Base-by-base conservation (phyloP, 345 rosid genomes). In the Hibiscus trionum region DNA sequence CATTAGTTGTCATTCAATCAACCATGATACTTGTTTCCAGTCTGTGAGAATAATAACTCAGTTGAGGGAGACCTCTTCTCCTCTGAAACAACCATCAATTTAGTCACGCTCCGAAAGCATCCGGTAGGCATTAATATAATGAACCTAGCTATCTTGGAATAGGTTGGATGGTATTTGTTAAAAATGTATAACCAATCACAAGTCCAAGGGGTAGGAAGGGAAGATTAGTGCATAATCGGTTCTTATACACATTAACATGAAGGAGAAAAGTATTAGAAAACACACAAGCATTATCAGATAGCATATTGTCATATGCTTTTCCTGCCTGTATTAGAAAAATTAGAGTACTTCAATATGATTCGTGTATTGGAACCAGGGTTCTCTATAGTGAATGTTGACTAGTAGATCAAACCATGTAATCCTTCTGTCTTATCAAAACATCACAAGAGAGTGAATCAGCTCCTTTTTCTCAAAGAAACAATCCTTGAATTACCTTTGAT, bases 401-500 rank as follows among this genome's bases (percentile, higher is more conserved):
- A 61, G 46, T 35, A 61, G 24, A 61, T 61, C 66, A 35, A 63
- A 39, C 9, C 52, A 64, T 19, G 31, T 19, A 64, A 21, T 39
- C 12, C 9, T 4, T 11, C 1, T 10, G 16, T 63, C 50, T 39
- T 10, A 47, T 4, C 29, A 49, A 8, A 49, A 67, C 31, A 21
- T 46, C n/a, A 0, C 53, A 11, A 19, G n/a, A 14, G 33, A 15
- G 14, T n/a, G 44, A 26, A 15, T 39, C 26, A 12, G 19, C n/a
- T 11, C 61, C 35, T 61, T 61, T 31, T 61, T 42, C 75, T 9
- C 14, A 4, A 21, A 37, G 65, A 70, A 62, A 33, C 21, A 50
- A 44, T 50, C 29, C 64, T 66, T 47, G 39, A 49, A 63, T 52
- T 83, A 93, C 98, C 91, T 81, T 81, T 61, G 97, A 82, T 49